A percentile compares a stretch with the other conserved stretches of the same genome.
Conservation (phyloP, 495 filamentous ascomycete genomes). For the Thozetella sp. region DNA sequence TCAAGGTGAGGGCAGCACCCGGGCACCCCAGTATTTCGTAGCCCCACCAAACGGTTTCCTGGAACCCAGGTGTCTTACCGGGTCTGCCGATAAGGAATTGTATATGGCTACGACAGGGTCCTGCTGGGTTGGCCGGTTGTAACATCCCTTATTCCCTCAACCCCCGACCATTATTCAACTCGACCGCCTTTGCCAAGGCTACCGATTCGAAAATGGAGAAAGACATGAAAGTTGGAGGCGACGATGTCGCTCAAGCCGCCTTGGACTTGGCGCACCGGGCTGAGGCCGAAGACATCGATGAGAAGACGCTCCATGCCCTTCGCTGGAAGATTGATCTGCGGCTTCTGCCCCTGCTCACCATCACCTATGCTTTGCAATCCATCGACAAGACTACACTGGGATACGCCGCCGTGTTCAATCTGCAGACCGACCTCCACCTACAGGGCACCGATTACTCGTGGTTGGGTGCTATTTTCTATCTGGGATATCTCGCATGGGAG, state of each 20-base stretch:
- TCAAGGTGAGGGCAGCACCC: too few relatives aligned
- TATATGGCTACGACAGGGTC: too few relatives aligned
- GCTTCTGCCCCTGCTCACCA: not conserved
- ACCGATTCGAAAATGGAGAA: not conserved
- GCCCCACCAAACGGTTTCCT: too few relatives aligned
- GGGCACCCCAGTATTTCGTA: too few relatives aligned
- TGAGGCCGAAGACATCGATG: not conserved
- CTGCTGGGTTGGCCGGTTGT: too few relatives aligned
- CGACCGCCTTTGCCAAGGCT: too few relatives aligned
- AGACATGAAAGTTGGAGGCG: not conserved
- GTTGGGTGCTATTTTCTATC: constrained; percentile 54
- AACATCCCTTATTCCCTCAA: too few relatives aligned
- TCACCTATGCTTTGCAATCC: constrained; percentile 36
- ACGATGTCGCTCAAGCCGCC: not conserved
- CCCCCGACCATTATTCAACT: too few relatives aligned
- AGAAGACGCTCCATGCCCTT: not conserved
- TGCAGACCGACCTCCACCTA: constrained; percentile 47
- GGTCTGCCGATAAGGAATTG: too few relatives aligned
- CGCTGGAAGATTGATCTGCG: not conserved
- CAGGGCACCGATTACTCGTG: constrained; percentile 58
- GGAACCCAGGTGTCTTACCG: too few relatives aligned
- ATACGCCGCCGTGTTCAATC: constrained; percentile 57
- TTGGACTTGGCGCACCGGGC: not conserved
- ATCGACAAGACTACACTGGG: constrained; percentile 61
- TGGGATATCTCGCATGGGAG: constrained; percentile 61